Evolutionary conservation across 768 basidiomycete genomes (phyloP).

Genomic region (Boletales sp.): DNA sequence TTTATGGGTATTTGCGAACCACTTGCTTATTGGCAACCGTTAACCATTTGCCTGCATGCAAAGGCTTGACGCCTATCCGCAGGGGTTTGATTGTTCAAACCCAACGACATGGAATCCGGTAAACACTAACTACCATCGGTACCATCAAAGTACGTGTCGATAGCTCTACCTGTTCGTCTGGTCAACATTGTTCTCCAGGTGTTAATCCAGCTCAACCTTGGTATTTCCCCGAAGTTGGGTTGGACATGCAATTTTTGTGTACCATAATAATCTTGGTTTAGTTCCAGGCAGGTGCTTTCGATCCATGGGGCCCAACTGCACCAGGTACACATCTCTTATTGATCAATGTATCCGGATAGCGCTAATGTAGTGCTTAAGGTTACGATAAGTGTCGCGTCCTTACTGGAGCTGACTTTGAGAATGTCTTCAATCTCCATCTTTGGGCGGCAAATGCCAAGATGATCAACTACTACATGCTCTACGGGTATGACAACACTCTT

Average conservation of each 20-base stretch:
- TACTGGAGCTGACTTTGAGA: constrained; percentile 71
- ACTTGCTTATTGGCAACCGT: not conserved
- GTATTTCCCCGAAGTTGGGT: constrained; percentile 66
- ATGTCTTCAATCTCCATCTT: constrained; percentile 73
- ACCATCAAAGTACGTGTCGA: constrained; percentile 42
- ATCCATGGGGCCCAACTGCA: constrained; percentile 75
- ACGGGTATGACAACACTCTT: constrained; percentile 45
- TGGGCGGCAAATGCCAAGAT: constrained; percentile 83
- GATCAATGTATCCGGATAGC: not conserved
- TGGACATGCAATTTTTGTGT: not conserved
- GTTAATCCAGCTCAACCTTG: constrained; percentile 51
- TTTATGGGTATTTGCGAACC: constrained; percentile 47
- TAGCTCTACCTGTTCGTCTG: not conserved
- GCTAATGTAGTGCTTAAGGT: constrained; percentile 33
- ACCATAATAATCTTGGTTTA: constrained; percentile 27
- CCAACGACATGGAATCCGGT: constrained; percentile 64
- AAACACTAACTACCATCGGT: constrained; percentile 58
- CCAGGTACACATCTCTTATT: constrained; percentile 41
- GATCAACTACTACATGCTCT: constrained; percentile 84
- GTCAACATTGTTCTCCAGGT: constrained; percentile 34
- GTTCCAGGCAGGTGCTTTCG: constrained; percentile 75
- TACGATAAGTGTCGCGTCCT: constrained; percentile 61
- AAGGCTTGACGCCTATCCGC: constrained; percentile 69
- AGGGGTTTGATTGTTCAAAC: constrained; percentile 77
- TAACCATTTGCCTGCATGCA: not conserved